Evolutionary conservation across 2,329 filamentous ascomycete genomes (phyloP).

Genomic region (Penicillium sp.): DNA sequence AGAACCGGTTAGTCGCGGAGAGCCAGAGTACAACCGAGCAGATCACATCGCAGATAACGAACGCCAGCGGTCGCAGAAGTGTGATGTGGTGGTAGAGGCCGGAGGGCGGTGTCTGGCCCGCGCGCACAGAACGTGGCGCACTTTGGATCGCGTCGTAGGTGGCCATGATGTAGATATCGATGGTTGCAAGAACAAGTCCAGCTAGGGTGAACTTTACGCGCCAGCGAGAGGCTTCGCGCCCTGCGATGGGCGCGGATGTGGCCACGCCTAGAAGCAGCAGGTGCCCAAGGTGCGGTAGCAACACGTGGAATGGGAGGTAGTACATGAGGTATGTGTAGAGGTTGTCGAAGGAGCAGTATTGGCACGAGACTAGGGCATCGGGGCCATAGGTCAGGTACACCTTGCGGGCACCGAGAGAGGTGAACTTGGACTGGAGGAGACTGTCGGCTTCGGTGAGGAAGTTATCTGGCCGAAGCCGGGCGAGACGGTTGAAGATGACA

Average conservation of each 20-base stretch:
- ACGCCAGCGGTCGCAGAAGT: conserved; percentile 60
- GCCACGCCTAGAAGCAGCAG: conserved; percentile 68
- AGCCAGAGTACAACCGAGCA: conserved; percentile 71
- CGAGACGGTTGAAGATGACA: conserved; percentile 76
- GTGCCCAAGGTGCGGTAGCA: conserved; percentile 78
- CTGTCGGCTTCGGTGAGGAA: conserved; percentile 57
- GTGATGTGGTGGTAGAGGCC: conserved; percentile 48
- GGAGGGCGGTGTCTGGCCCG: conserved; percentile 61
- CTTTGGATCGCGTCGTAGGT: conserved; percentile 58
- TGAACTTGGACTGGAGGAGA: conserved; percentile 66
- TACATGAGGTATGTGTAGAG: conserved; percentile 75
- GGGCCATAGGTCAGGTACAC: conserved; percentile 85
- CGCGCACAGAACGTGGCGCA: conserved; percentile 62
- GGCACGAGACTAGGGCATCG: conserved; percentile 68
- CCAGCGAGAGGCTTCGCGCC: conserved; percentile 66
- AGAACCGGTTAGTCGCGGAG: conserved; percentile 75
- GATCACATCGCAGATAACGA: conserved; percentile 64
- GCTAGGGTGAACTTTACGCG: conserved; percentile 67
- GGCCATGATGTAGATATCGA: conserved; percentile 66
- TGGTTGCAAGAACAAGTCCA: conserved; percentile 56
- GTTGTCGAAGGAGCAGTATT: conserved; percentile 77
- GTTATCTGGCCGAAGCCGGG: conserved; percentile 41
- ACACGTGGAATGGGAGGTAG: conserved; percentile 65
- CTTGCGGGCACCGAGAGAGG: conserved; percentile 68
- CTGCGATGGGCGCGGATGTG: conserved; percentile 68